Conservation (phyloP, 2,329 filamentous ascomycete species). For the Aspergillus sclerotialis region DNA sequence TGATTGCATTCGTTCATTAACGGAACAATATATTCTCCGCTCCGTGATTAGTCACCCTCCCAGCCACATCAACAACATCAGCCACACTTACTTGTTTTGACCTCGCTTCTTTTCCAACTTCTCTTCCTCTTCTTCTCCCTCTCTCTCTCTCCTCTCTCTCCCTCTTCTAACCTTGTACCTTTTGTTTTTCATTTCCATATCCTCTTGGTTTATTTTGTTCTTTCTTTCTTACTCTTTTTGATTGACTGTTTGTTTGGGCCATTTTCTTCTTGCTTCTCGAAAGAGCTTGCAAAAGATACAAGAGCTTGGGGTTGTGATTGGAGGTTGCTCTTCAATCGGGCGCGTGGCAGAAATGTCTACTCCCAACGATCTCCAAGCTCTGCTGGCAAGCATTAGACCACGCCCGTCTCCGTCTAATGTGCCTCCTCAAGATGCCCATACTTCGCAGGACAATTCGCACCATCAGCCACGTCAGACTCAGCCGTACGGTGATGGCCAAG, state of each 20-base stretch:
- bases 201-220: slow-evolving; percentile 2
- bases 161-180: slow-evolving; percentile 10
- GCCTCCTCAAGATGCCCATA: slow-evolving; percentile 22
- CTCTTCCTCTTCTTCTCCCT: slow-evolving; percentile 9
- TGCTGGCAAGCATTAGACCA: slow-evolving; percentile 39
- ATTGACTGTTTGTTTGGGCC: too few species aligned
- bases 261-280: too few species aligned
- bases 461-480: slow-evolving; percentile 17
- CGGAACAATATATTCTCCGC: too few species aligned
- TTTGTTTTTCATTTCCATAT: slow-evolving; percentile 11
- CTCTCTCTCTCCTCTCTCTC: slow-evolving; percentile 10
- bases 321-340: slow-evolving; percentile 22
- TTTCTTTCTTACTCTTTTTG: slow-evolving; percentile 4
- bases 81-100: slow-evolving; percentile 11
- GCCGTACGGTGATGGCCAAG: slow-evolving; percentile 24
- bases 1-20: too few species aligned
- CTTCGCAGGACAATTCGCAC: slow-evolving; percentile 20
- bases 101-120: slow-evolving; percentile 14
- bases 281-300: too few species aligned
- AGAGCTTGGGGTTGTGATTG: slow-evolving; percentile 18
- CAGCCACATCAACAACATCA: slow-evolving; percentile 3
- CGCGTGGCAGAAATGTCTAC: slow-evolving; percentile 41
- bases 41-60: neutral
- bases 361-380: slow-evolving; percentile 40
- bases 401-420: slow-evolving; percentile 29